These are phyloP conservation scores for Metschnikowia gelsemii DNA, from an alignment of 805 yeast genomes.

Conservation along the genomic window DNA sequence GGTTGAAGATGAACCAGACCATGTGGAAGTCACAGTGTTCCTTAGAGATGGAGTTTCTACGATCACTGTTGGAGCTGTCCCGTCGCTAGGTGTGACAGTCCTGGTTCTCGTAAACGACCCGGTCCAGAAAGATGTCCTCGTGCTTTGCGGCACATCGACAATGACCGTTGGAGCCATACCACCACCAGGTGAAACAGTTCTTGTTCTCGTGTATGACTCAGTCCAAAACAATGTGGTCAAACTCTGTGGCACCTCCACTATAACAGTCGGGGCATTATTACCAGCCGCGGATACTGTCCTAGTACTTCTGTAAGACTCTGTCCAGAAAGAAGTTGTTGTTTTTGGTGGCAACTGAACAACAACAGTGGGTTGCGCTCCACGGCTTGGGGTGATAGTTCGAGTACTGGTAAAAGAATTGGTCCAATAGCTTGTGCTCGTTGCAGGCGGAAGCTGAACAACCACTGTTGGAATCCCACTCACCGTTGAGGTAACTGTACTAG, in stretches of 20 bases:
- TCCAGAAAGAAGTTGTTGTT: background rate
- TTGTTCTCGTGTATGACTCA: slow-evolving; percentile 2
- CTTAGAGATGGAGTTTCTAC: background rate
- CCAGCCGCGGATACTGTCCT: background rate
- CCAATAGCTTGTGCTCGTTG: background rate
- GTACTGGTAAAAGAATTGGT: background rate
- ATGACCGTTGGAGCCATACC: slow-evolving; percentile 10
- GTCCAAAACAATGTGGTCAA: slow-evolving; percentile 19
- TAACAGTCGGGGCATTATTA: background rate
- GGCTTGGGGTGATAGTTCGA: background rate
- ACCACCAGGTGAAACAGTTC: slow-evolving; percentile 8
- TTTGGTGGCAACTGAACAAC: background rate
- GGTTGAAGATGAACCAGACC: too few species aligned
- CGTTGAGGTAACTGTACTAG: background rate
- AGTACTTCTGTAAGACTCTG: background rate
- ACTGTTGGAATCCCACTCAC: background rate
- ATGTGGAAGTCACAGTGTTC: too few species aligned
- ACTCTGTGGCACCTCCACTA: background rate
- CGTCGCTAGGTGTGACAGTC: background rate
- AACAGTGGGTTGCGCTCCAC: background rate
- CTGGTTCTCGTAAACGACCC: slow-evolving; percentile 1
- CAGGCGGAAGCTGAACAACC: background rate
- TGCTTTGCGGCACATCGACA: slow-evolving; percentile 4
- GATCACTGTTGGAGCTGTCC: background rate
- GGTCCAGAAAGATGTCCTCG: slow-evolving; percentile 5